A percentile compares a stretch with the other conserved stretches of the same genome.
Conservation (phyloP, 2,329 filamentous ascomycete genomes). For the Stemphylium lycopersici region DNA sequence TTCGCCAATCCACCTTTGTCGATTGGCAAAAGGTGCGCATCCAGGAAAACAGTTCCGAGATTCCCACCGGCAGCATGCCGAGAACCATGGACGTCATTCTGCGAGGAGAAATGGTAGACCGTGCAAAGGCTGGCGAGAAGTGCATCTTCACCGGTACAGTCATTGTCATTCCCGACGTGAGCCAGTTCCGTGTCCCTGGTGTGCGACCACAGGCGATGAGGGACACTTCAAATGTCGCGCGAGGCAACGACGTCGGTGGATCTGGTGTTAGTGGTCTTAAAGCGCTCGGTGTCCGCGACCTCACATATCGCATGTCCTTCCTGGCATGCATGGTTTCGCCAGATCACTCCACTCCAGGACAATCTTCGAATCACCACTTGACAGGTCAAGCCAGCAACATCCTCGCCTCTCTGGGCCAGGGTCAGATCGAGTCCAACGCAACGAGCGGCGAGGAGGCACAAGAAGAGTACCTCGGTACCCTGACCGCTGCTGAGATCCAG, state of each 20-base stretch:
- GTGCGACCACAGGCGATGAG: conserved; percentile 81
- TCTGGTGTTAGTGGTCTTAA: conserved; percentile 88
- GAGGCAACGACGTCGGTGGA: conserved; percentile 80
- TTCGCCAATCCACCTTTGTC: conserved; percentile 94
- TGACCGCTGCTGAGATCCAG: conserved; percentile 86
- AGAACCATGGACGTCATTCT: conserved; percentile 97
- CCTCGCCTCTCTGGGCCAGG: conserved; percentile 80
- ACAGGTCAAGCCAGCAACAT: conserved; percentile 82
- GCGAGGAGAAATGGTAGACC: conserved; percentile 95
- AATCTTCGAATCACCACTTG: conserved; percentile 70
- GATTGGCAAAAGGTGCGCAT: conserved; percentile 99
- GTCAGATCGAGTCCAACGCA: conserved; percentile 64
- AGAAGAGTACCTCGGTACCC: conserved; percentile 81
- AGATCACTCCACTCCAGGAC: conserved; percentile 80
- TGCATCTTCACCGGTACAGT: conserved; percentile 96
- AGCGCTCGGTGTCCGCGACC: conserved; percentile 88
- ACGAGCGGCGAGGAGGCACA: conserved; percentile 85
- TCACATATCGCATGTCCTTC: conserved; percentile 97
- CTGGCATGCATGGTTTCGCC: conserved; percentile 94
- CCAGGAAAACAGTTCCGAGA: conserved; percentile 97
- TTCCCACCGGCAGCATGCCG: conserved; percentile 98
- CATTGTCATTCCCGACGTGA: conserved; percentile 96
- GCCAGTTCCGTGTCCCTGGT: conserved; percentile 89
- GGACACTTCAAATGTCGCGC: conserved; percentile 75
- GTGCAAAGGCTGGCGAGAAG: conserved; percentile 96